A percentile compares a stretch with the other conserved stretches of the same genome.
Conservation (phyloP, 2,329 filamentous ascomycete genomes). For the Phaeophleospora eucalypticola region DNA sequence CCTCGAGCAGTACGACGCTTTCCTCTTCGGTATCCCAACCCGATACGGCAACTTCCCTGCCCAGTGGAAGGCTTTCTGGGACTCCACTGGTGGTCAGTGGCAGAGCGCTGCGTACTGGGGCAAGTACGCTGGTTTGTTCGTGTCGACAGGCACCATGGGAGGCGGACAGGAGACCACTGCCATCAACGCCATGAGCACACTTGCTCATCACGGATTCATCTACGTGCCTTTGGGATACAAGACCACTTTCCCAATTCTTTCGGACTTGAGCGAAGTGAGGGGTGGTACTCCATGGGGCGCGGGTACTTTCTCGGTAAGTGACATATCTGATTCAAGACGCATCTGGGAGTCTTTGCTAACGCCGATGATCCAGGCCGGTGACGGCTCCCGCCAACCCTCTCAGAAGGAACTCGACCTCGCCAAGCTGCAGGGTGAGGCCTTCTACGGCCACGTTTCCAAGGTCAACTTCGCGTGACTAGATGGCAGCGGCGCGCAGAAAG, state of each 20-base stretch:
- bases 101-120: conserved; percentile 61
- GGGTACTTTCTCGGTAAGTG: conserved; percentile 68
- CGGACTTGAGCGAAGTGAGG: conserved; percentile 72
- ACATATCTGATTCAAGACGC: background rate
- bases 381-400: conserved; percentile 80
- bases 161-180: conserved; percentile 92
- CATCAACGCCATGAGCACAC: conserved; percentile 74
- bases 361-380: conserved; percentile 50
- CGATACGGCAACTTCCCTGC: conserved; percentile 95
- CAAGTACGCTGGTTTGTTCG: conserved; percentile 88
- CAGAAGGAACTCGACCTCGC: conserved; percentile 74
- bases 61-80: conserved; percentile 94
- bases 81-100: conserved; percentile 74
- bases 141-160: conserved; percentile 77
- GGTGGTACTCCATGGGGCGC: conserved; percentile 91
- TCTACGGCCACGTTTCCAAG: conserved; percentile 74
- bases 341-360: no score
- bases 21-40: conserved; percentile 92
- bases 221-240: conserved; percentile 95
- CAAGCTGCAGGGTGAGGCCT: conserved; percentile 74
- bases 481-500: conserved; percentile 46
- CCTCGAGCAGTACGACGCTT: conserved; percentile 69
- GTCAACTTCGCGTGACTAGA: conserved; percentile 70
- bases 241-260: conserved; percentile 65
- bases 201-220: conserved; percentile 90